Conservation (phyloP, 176 grass and related monocot genomes). For the Guadua angustifolia region DNA sequence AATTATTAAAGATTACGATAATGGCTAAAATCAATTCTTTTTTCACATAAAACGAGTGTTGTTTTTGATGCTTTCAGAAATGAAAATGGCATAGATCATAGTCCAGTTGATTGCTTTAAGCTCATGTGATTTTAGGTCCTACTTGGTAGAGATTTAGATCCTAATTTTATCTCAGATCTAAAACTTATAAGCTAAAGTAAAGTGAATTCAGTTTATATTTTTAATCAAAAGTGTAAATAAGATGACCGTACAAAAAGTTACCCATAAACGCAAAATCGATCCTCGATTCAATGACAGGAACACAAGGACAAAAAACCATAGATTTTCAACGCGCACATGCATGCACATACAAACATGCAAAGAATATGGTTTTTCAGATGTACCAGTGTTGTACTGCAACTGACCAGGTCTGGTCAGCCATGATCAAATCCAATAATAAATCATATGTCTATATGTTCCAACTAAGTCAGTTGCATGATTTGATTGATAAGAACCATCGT, state of each 20-base stretch:
- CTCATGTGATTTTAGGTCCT: neutral
- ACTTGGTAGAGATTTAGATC: no score
- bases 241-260: no score
- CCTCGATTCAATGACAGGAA: neutral
- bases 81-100: neutral
- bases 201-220: no score
- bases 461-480: constrained; percentile 35
- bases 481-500: constrained; percentile 14
- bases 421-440: neutral
- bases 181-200: no score
- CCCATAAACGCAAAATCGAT: neutral
- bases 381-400: constrained; percentile 25
- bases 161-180: no score
- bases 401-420: constrained; percentile 39
- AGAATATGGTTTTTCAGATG: constrained; percentile 23
- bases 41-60: no score
- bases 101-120: neutral
- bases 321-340: constrained; percentile 38
- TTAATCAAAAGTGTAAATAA: no score
- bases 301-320: neutral
- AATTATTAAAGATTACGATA: no score
- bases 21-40: no score
- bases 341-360: neutral
- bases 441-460: constrained; percentile 2
- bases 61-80: no score